A percentile compares a stretch with the other conserved stretches of the same genome.
Evolutionary conservation across 768 basidiomycete genomes (phyloP).

Genomic region (Pholiota conissans): DNA sequence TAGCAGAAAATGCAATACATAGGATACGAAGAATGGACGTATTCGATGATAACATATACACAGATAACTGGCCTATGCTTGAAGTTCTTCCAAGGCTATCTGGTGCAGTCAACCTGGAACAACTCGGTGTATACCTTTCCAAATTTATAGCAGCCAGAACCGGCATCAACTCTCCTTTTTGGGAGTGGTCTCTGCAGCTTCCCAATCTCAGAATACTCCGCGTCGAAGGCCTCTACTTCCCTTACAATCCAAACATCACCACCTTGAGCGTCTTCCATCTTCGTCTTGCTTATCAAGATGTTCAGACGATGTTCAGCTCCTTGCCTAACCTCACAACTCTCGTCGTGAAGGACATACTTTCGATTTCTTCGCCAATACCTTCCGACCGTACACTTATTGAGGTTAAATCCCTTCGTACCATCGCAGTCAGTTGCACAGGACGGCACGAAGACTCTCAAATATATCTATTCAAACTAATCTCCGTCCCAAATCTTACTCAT

Average conservation of each 20-base stretch:
- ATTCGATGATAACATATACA: not conserved
- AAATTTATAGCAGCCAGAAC: not conserved
- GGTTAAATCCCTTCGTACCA: slow-evolving; percentile 10
- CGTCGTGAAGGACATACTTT: slow-evolving; percentile 10
- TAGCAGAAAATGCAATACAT: not conserved
- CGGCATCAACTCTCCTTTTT: not conserved
- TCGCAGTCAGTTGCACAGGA: slow-evolving; percentile 11
- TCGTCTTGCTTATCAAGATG: slow-evolving; percentile 10
- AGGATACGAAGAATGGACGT: not conserved
- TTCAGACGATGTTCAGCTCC: slow-evolving; percentile 13
- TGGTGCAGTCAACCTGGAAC: not conserved
- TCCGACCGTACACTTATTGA: not conserved
- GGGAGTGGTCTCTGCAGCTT: slow-evolving; percentile 4
- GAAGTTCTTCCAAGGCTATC: not conserved
- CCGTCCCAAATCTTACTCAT: slow-evolving; percentile 14
- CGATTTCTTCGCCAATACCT: slow-evolving; percentile 2
- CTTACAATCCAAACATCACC: slow-evolving; percentile 12
- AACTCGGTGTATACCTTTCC: not conserved
- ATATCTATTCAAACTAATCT: slow-evolving; percentile 11
- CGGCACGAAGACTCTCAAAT: not conserved
- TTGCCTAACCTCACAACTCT: slow-evolving; percentile 13
- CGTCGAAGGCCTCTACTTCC: slow-evolving; percentile 8
- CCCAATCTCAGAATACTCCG: slow-evolving; percentile 13
- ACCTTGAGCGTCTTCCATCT: slow-evolving; percentile 10
- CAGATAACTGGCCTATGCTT: not conserved